Evolutionary conservation across 2,329 filamentous ascomycete species (phyloP), one percentile per base, ranked within the genome.

Genomic region (Penicillium psychrosexuale): DNA sequence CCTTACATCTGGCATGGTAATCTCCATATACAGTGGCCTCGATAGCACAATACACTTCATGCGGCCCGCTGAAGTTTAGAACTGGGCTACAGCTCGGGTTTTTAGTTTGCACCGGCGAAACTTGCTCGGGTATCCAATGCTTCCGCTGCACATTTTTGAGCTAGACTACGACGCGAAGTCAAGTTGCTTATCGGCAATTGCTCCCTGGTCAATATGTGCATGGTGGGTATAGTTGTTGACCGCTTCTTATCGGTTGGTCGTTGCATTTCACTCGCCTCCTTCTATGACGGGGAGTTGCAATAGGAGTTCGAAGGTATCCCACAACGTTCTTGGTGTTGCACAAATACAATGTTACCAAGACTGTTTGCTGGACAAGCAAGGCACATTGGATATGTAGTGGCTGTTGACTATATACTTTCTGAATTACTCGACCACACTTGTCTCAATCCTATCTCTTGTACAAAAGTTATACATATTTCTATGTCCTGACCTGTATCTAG

Each of bases 1-100:
- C 51, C 52, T 61, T 63, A 50, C 58, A 51, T 56, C 27, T 42
- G 37, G 31, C 36, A 47, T 59, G 47, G 36, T 45, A 49, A 45
- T 50, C n/a, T 36, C 13, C 19, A 30, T 46, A 40, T 47, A 54
- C 45, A 52, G 51, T 53, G 17, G 39, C 19, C 39, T 45, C 37
- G 30, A 22, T 48, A 37, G 15, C 30, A 39, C 33, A 33, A 30
- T 39, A 15, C n/a, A 43, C 9, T 17, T 27, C 15, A 42, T 43
- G 36, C 19, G 44, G 53, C 48, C 36, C 45, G 55, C 47, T 33
- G 9, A 27, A 39, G 33, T 49, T 40, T 8, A n/a, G 40, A 47
- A 49, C 42, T 37, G 38, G 39, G 8, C 40, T 47, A 43, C 36
- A n/a, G 17, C 17, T 43, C 36, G 45, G 51, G 31, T 43, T 24